A percentile compares a stretch with the other conserved stretches of the same genome.
Evolutionary conservation across 2,329 filamentous ascomycete genomes (phyloP).

Genomic region (Penicillium polonicum): DNA sequence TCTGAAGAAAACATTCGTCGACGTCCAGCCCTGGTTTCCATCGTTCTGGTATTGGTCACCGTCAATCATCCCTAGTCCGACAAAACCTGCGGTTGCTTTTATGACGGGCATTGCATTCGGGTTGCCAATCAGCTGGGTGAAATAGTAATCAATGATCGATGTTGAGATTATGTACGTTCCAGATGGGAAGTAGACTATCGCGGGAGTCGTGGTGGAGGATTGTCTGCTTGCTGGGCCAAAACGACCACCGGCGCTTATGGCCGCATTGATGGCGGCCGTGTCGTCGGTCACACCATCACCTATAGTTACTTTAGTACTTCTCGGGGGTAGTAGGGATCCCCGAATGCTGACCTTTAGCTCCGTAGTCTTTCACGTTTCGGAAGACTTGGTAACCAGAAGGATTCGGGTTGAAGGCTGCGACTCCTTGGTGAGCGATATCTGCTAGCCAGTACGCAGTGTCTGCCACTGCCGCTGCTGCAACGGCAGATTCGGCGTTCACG

Average conservation of each 20-base stretch:
- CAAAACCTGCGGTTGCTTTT: constrained; percentile 54
- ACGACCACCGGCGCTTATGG: constrained; percentile 47
- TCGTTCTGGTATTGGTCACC: constrained; percentile 52
- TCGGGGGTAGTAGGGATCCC: constrained; percentile 34
- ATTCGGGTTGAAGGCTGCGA: constrained; percentile 28
- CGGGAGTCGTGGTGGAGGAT: constrained; percentile 53
- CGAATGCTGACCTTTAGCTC: constrained; percentile 28
- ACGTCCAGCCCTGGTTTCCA: constrained; percentile 39
- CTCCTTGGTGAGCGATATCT: constrained; percentile 35
- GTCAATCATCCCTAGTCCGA: constrained; percentile 58
- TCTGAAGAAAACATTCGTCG: constrained; percentile 63
- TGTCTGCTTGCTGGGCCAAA: constrained; percentile 43
- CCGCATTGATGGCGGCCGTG: constrained; percentile 55
- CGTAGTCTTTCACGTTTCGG: constrained; percentile 35
- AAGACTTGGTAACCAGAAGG: constrained; percentile 29
- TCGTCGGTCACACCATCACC: constrained; percentile 55
- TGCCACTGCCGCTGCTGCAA: constrained; percentile 5
- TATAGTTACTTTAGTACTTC: constrained; percentile 33
- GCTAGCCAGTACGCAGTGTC: constrained; percentile 35
- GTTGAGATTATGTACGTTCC: constrained; percentile 60
- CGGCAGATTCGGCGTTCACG: neutral
- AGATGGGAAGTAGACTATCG: constrained; percentile 57
- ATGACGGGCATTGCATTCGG: constrained; percentile 57
- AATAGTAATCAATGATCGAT: constrained; percentile 62
- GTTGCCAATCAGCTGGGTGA: constrained; percentile 62